A percentile compares a stretch with the other conserved stretches of the same genome.
These are phyloP conservation scores for Arachis hypogaea DNA, from an alignment of 306 rosid genomes.

Conservation along the genomic window DNA sequence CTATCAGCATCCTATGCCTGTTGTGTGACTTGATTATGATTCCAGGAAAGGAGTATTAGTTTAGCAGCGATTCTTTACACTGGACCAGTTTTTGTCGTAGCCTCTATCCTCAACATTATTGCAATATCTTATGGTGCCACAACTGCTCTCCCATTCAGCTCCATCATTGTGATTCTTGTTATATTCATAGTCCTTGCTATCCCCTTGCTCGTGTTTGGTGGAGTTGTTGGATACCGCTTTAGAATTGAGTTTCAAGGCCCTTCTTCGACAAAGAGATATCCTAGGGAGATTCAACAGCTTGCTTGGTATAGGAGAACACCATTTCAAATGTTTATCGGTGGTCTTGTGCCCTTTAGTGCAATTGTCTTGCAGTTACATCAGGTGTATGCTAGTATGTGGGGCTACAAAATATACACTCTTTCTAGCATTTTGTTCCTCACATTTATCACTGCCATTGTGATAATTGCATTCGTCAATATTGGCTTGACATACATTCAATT, in stretches of 20 bases:
- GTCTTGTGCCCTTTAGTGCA: slow-evolving; percentile 79
- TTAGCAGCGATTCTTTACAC: slow-evolving; percentile 69
- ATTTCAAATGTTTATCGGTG: slow-evolving; percentile 78
- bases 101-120: slow-evolving; percentile 64
- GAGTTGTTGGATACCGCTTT: slow-evolving; percentile 61
- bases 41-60: slow-evolving; percentile 72
- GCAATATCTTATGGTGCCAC: slow-evolving; percentile 71
- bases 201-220: slow-evolving; percentile 91
- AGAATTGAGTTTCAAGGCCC: slow-evolving; percentile 68
- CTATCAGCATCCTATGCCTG: slow-evolving; percentile 3
- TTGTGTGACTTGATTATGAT: slow-evolving; percentile 36
- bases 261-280: slow-evolving; percentile 59
- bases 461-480: slow-evolving; percentile 61
- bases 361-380: slow-evolving; percentile 70
- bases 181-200: slow-evolving; percentile 55
- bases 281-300: slow-evolving; percentile 68
- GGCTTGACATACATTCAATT: slow-evolving; percentile 83
- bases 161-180: slow-evolving; percentile 64
- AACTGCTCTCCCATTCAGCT: slow-evolving; percentile 72
- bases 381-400: slow-evolving; percentile 78
- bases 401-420: slow-evolving; percentile 77
- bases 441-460: slow-evolving; percentile 51
- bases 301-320: slow-evolving; percentile 83
- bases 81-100: slow-evolving; percentile 69
- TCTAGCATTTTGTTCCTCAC: slow-evolving; percentile 68